phyloP scores from a whole-genome alignment of 169 alveolate genomes.

The Condylostoma magnum region DNA sequence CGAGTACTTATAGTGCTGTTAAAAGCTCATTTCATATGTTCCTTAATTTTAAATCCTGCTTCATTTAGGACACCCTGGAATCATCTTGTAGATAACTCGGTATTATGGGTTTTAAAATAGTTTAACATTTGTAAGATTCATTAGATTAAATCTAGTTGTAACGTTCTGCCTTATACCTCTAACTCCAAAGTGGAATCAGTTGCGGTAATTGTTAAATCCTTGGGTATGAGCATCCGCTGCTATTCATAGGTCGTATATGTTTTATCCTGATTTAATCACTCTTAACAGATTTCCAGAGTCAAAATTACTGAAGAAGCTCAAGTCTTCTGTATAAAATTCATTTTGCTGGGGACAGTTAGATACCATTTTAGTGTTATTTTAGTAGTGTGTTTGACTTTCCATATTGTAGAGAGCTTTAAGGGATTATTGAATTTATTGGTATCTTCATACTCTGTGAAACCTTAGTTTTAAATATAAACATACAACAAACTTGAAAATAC shows the following conservation, averaged over 20 bases:
- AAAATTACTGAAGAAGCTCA: conserved; percentile 17
- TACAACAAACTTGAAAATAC: too few relatives aligned
- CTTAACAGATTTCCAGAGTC: conserved; percentile 26
- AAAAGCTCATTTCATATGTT: neutral
- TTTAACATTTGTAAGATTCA: neutral
- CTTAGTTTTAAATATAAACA: too few relatives aligned
- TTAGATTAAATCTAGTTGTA: neutral
- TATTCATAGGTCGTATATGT: neutral
- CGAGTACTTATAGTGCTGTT: conserved; percentile 9
- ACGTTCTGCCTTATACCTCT: conserved; percentile 9
- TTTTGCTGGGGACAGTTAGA: neutral
- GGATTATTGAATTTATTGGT: too few relatives aligned
- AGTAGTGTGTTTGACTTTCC: too few relatives aligned
- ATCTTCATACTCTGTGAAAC: too few relatives aligned
- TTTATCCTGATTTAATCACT: too few relatives aligned
- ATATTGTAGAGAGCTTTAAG: too few relatives aligned
- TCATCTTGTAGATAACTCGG: conserved; percentile 4
- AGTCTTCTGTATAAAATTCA: neutral
- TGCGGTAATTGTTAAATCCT: conserved; percentile 7
- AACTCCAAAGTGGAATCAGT: conserved; percentile 27
- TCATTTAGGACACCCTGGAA: conserved; percentile 24
- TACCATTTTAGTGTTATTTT: neutral
- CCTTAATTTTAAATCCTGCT: neutral
- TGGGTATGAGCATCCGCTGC: conserved; percentile 16
- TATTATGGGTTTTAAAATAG: neutral